Evolutionary conservation across 2,329 filamentous ascomycete genomes (phyloP).

Genomic region (Remersonia thermophila): DNA sequence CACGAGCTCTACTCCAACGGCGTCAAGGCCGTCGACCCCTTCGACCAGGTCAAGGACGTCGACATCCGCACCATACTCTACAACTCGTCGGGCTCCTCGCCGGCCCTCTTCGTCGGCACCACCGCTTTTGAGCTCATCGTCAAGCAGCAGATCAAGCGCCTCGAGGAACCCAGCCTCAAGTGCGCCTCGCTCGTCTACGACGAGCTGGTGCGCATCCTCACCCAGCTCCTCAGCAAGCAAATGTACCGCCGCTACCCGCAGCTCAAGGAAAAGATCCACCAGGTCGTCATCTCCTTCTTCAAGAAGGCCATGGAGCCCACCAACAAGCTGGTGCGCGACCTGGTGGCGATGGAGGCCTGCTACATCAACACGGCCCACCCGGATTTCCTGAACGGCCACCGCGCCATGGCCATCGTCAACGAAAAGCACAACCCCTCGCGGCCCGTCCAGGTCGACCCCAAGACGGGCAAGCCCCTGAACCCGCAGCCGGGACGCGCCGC

Average conservation of each 20-base stretch:
- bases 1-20: constrained; percentile 97
- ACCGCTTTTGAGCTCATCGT: constrained; percentile 98
- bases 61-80: constrained; percentile 95
- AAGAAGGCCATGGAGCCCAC: constrained; percentile 98
- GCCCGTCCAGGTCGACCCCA: constrained; percentile 92
- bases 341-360: constrained; percentile 90
- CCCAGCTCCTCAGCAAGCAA: constrained; percentile 76
- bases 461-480: constrained; percentile 89
- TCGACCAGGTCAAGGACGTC: constrained; percentile 92
- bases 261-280: constrained; percentile 93
- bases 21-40: constrained; percentile 94
- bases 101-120: constrained; percentile 91
- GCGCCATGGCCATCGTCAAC: constrained; percentile 96
- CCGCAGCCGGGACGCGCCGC: constrained; percentile 57
- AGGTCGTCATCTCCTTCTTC: constrained; percentile 86
- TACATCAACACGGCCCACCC: constrained; percentile 99
- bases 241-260: constrained; percentile 87
- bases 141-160: constrained; percentile 92
- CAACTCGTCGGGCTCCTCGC: constrained; percentile 98
- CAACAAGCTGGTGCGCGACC: constrained; percentile 87
- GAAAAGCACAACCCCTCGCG: constrained; percentile 73
- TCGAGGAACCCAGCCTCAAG: constrained; percentile 94
- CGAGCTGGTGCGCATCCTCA: constrained; percentile 88
- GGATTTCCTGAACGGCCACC: constrained; percentile 92
- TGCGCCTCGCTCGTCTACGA: constrained; percentile 97